Percentiles rank a stretch among this genome's conserved stretches.
phyloP scores from a whole-genome alignment of 306 rosid species.

The Coriaria nepalensis region DNA sequence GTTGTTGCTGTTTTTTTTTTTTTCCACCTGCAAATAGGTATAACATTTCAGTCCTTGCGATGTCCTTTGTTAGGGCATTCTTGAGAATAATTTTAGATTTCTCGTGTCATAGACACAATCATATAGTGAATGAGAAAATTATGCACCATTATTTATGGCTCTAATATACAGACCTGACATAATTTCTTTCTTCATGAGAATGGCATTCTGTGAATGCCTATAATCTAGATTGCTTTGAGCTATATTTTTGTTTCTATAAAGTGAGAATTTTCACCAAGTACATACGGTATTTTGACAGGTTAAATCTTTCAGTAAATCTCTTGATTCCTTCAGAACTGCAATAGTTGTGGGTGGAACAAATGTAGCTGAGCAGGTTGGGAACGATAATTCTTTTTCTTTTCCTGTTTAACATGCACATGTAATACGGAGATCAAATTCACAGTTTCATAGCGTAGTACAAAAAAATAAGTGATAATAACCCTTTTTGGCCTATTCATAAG shows the following conservation, averaged over 20 bases:
- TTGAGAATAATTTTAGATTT: too few species aligned
- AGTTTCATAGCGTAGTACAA: slow-evolving; percentile 4
- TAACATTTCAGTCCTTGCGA: too few species aligned
- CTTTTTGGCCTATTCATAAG: too few species aligned
- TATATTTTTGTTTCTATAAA: background rate
- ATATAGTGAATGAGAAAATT: too few species aligned
- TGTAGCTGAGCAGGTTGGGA: slow-evolving; percentile 69
- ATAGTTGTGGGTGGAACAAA: slow-evolving; percentile 85
- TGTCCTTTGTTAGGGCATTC: too few species aligned
- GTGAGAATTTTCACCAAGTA: slow-evolving; percentile 6
- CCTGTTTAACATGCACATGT: background rate
- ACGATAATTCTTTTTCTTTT: slow-evolving; percentile 1
- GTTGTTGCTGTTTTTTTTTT: too few species aligned
- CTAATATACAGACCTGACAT: too few species aligned
- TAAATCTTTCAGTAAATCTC: slow-evolving; percentile 76
- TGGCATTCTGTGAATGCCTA: background rate
- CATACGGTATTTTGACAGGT: slow-evolving; percentile 33
- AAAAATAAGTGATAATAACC: background rate
- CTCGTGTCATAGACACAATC: too few species aligned
- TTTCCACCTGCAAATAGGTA: too few species aligned
- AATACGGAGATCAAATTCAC: background rate
- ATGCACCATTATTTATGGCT: too few species aligned
- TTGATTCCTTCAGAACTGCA: slow-evolving; percentile 59
- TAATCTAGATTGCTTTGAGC: background rate
- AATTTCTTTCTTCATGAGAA: too few species aligned